Evolutionary conservation across 441 rosid genomes (phyloP).

Genomic region (Populus hybrid): DNA sequence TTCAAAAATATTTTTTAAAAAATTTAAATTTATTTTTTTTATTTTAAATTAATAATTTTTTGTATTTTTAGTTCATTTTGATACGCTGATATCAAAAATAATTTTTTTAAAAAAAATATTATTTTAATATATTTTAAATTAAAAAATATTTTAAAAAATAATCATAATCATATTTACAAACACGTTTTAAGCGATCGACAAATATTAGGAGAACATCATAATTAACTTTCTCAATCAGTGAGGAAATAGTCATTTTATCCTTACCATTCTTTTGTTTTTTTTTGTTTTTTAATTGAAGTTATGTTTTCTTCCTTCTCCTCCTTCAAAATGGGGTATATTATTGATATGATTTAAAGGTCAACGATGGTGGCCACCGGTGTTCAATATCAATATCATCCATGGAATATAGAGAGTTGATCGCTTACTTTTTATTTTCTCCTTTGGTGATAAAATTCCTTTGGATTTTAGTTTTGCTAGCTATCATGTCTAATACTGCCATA

Average conservation of each 20-base stretch:
- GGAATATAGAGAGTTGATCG: too few species aligned
- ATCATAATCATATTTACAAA: rapidly evolving
- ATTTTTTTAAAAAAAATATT: too few species aligned
- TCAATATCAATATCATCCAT: too few species aligned
- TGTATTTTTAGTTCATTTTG: too few species aligned
- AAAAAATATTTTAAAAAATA: too few species aligned
- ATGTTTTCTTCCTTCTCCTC: background rate
- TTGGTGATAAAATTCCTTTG: conserved; percentile 30
- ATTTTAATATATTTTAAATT: too few species aligned
- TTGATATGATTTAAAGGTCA: conserved; percentile 29
- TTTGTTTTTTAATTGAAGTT: background rate
- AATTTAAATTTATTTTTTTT: too few species aligned
- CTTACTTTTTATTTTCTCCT: too few species aligned
- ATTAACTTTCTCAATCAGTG: background rate
- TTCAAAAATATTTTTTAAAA: too few species aligned
- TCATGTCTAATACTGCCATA: conserved; percentile 39
- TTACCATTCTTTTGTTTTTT: background rate
- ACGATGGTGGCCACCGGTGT: conserved; percentile 37
- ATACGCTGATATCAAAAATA: too few species aligned
- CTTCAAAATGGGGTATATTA: background rate
- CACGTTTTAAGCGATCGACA: background rate
- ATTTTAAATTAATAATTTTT: too few species aligned
- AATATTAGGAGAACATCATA: background rate
- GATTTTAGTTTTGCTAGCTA: conserved; percentile 27
- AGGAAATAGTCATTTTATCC: background rate